Evolutionary conservation across 129 eudicot genomes (phyloP).

Genomic region (Chrysanthemum lavandulifolium): DNA sequence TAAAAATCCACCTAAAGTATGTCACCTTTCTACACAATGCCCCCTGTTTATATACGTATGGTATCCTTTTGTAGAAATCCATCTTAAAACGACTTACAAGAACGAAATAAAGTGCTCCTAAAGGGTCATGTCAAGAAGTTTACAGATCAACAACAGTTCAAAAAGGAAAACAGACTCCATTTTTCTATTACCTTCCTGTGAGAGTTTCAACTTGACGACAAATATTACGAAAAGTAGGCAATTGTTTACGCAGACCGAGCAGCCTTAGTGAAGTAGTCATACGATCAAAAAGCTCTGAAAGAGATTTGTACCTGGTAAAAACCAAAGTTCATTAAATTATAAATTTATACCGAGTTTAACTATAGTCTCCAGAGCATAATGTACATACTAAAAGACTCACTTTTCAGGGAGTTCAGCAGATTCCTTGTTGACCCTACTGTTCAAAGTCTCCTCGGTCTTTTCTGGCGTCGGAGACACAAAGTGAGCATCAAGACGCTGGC

Average conservation of each 20-base stretch:
- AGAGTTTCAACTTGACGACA: constrained; percentile 51
- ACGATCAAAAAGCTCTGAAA: constrained; percentile 61
- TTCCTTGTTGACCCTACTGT: constrained; percentile 36
- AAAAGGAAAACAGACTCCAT: constrained; percentile 2
- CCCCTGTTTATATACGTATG: too few species aligned
- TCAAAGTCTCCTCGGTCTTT: constrained; percentile 45
- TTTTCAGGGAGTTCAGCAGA: constrained; percentile 58
- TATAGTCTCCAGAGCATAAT: background rate
- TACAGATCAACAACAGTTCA: background rate
- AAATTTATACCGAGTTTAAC: too few species aligned
- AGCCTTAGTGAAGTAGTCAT: constrained; percentile 74
- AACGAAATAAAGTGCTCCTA: too few species aligned
- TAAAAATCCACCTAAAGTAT: too few species aligned
- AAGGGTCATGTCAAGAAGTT: background rate
- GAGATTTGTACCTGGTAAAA: constrained; percentile 42
- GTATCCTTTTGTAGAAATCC: too few species aligned
- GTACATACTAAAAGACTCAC: constrained; percentile 37
- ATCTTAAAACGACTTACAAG: background rate
- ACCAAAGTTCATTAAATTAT: too few species aligned
- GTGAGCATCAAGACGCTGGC: constrained; percentile 25
- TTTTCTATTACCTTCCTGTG: constrained; percentile 47
- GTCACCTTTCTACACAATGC: too few species aligned
- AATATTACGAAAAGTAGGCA: constrained; percentile 50
- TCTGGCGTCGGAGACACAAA: constrained; percentile 59
- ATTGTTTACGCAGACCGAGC: constrained; percentile 46